These are phyloP conservation scores for Scutellaria barbata DNA, from an alignment of 257 asterid species.

Conservation along the genomic window DNA sequence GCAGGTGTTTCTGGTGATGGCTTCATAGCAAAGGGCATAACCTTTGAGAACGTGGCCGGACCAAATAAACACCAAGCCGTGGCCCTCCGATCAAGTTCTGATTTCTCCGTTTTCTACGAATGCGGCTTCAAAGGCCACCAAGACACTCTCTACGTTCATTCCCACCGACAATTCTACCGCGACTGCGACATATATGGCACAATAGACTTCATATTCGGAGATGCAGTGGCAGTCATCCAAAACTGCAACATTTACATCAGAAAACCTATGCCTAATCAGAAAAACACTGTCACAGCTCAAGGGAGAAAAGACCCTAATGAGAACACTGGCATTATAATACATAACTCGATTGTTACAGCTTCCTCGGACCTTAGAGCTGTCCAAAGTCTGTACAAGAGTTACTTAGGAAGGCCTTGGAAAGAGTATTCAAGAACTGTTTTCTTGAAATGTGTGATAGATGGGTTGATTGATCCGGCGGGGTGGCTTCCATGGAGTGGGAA, in stretches of 20 bases:
- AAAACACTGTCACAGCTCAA: conserved; percentile 66
- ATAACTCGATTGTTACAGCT: conserved; percentile 45
- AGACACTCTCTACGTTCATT: conserved; percentile 62
- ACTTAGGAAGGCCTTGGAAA: conserved; percentile 69
- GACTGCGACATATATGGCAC: conserved; percentile 61
- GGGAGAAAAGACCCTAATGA: conserved; percentile 50
- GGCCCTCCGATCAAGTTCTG: conserved; percentile 64
- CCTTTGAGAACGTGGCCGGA: conserved; percentile 75
- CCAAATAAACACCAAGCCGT: conserved; percentile 67
- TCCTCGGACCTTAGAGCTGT: conserved; percentile 33
- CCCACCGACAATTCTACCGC: conserved; percentile 65
- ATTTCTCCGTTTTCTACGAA: conserved; percentile 52
- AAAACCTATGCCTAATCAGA: conserved; percentile 44
- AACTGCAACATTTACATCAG: conserved; percentile 53
- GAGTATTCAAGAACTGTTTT: conserved; percentile 53
- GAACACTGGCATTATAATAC: conserved; percentile 60
- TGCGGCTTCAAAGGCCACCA: conserved; percentile 76
- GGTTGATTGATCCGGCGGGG: conserved; percentile 51
- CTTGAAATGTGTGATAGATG: conserved; percentile 42
- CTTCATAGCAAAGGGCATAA: conserved; percentile 61
- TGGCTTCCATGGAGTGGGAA: conserved; percentile 66
- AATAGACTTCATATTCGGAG: conserved; percentile 68
- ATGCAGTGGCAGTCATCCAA: conserved; percentile 54
- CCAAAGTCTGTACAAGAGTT: conserved; percentile 30
- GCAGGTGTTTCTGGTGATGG: conserved; percentile 59